A percentile compares a stretch with the other conserved stretches of the same genome.
Evolutionary conservation across 2,329 filamentous ascomycete species (phyloP).

Genomic region (Nakataea oryzae): DNA sequence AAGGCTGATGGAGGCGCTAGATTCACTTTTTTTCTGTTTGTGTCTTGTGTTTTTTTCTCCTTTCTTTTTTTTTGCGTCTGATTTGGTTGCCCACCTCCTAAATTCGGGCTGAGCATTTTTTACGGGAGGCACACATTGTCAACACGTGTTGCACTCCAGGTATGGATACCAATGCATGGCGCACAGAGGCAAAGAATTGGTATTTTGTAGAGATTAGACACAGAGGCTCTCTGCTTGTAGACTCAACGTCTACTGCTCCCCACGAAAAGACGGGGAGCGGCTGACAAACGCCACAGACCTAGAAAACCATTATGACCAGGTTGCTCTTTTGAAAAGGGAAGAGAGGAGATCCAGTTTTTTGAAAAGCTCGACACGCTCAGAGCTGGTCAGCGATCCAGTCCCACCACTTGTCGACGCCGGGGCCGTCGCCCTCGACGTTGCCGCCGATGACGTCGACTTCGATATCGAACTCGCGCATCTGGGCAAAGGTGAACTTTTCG

Average conservation of each 20-base stretch:
- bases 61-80: neutral
- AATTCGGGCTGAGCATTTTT: neutral
- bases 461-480: slow-evolving; percentile 76
- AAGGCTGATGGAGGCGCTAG: too few species aligned
- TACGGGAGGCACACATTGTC: neutral
- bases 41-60: slow-evolving; percentile 6
- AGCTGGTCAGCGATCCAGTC: slow-evolving; percentile 75
- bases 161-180: neutral
- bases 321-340: too few species aligned
- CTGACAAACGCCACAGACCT: neutral
- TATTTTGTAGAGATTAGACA: neutral
- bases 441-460: slow-evolving; percentile 70
- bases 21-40: neutral
- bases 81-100: too few species aligned
- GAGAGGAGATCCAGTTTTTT: too few species aligned
- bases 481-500: slow-evolving; percentile 65
- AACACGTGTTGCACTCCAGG: neutral
- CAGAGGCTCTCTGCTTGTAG: slow-evolving; percentile 12
- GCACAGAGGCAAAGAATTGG: neutral
- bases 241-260: slow-evolving; percentile 27
- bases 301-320: too few species aligned
- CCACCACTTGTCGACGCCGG: slow-evolving; percentile 79
- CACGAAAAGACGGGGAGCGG: neutral
- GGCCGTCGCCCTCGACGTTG: slow-evolving; percentile 53
- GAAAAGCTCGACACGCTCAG: slow-evolving; percentile 26